Evolutionary conservation across 306 rosid species (phyloP).

Genomic region (Prunus mume): DNA sequence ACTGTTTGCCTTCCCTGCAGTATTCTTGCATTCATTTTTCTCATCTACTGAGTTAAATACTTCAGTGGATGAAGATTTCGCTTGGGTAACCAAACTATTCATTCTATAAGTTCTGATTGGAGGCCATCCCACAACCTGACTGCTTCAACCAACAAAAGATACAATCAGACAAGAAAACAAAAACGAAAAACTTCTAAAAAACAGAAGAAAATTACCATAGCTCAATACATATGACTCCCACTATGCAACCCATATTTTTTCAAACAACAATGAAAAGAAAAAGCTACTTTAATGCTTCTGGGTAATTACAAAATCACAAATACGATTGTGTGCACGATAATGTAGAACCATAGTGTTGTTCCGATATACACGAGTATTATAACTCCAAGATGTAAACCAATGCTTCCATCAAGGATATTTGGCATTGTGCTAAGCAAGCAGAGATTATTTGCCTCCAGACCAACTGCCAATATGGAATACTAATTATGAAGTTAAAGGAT

Average conservation of each 20-base stretch:
- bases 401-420: not conserved
- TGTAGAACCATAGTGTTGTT: not conserved
- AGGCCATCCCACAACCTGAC: slow-evolving; percentile 99
- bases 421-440: not conserved
- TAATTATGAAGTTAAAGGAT: too few relatives aligned
- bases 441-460: not conserved
- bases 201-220: not conserved
- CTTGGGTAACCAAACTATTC: slow-evolving; percentile 63
- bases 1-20: slow-evolving; percentile 33
- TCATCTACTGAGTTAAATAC: slow-evolving; percentile 44
- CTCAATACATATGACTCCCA: not conserved
- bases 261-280: not conserved
- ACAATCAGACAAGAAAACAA: slow-evolving; percentile 22
- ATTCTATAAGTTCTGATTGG: slow-evolving; percentile 76
- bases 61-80: slow-evolving; percentile 56
- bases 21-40: slow-evolving; percentile 38
- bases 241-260: not conserved
- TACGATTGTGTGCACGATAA: not conserved
- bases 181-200: not conserved
- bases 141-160: slow-evolving; percentile 35
- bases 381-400: not conserved
- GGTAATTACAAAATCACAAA: not conserved
- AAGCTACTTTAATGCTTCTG: not conserved
- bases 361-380: not conserved
- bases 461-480: not conserved